Percentiles rank a stretch among this genome's conserved stretches.
Evolutionary conservation across 768 basidiomycete species (phyloP).

Genomic region (Leucocoprinus leucothites): DNA sequence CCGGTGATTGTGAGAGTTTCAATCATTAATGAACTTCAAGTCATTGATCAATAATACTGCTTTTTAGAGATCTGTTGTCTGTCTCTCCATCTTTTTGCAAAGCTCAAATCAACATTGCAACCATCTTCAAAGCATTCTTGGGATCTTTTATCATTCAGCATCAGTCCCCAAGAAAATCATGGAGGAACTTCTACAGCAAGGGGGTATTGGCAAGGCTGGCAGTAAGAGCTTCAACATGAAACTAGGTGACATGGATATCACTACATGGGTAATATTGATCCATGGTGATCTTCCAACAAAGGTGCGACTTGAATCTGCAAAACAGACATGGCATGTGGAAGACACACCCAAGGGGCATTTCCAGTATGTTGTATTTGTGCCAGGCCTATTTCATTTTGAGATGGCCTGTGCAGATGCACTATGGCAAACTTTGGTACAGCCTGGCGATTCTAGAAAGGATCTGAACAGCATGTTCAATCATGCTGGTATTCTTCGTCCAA

Average conservation of each 20-base stretch:
- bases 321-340: background rate
- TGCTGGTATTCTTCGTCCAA: slow-evolving; percentile 12
- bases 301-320: background rate
- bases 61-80: too few relatives aligned
- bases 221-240: background rate
- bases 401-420: slow-evolving; percentile 16
- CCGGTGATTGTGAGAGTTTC: too few relatives aligned
- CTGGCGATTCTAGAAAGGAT: background rate
- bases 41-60: too few relatives aligned
- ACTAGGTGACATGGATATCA: background rate
- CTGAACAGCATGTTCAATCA: background rate
- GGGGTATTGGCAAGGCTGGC: background rate
- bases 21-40: too few relatives aligned
- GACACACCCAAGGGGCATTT: slow-evolving; percentile 4
- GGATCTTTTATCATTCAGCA: too few relatives aligned
- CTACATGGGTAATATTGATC: background rate
- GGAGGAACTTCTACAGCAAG: background rate
- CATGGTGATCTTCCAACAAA: slow-evolving; percentile 3
- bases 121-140: too few relatives aligned
- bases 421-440: slow-evolving; percentile 12
- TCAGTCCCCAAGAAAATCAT: background rate
- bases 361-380: slow-evolving; percentile 11
- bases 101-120: too few relatives aligned
- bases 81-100: too few relatives aligned
- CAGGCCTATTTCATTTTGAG: slow-evolving; percentile 16